Evolutionary conservation across 2,329 filamentous ascomycete species (phyloP), one percentile per base, ranked within the genome.

Genomic region (Nigrograna mackinnonii): DNA sequence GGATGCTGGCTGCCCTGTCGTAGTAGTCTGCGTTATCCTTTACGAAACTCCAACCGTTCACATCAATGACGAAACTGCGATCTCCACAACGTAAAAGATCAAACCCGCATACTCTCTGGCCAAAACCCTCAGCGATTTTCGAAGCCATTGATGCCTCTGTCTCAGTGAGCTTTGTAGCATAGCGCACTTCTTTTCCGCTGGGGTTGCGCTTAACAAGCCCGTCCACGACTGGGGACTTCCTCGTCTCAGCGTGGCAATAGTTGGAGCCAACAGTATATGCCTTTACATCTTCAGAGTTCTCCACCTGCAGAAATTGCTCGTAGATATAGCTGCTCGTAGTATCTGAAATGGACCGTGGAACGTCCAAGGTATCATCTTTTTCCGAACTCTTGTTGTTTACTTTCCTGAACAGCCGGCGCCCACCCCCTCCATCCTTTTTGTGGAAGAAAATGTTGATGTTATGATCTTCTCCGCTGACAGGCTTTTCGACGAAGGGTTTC

Each of bases 21-120:
- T 99, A 99, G 69, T 99, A 99, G 47, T 95, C 91, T 49, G 96
- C 92, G 59, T 99, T 99, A 67, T 99, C 95, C 68, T 99, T 99
- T 67, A 99, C 94, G 60, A 99, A 99, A 64, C 92, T 97, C 95
- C 95, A 99, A 11, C 94, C 94, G 67, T 99, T 99, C 57, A 99
- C 94, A 60, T 99, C 94, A 54, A 99, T 99, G 36, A 99, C 94
- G 70, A 90, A 99, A 66, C 92, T 97, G 67, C 89, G 89, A 13
- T 91, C 89, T 37, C 84, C 85, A 11, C 91, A 90, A 20, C 95
- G 85, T 43, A 99, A 77, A 46, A 99, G 78, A 66, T 99, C 94
- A 60, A 99, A 99, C 0, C 94, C 94, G 64, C 94, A 99, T 3
- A 99, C 91, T 41, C 90, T 80, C 68, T 99, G 94, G 0, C 92